These are phyloP conservation scores for Beauveria rudraprayagi DNA, from an alignment of 2,329 filamentous ascomycete genomes.

Conservation along the genomic window DNA sequence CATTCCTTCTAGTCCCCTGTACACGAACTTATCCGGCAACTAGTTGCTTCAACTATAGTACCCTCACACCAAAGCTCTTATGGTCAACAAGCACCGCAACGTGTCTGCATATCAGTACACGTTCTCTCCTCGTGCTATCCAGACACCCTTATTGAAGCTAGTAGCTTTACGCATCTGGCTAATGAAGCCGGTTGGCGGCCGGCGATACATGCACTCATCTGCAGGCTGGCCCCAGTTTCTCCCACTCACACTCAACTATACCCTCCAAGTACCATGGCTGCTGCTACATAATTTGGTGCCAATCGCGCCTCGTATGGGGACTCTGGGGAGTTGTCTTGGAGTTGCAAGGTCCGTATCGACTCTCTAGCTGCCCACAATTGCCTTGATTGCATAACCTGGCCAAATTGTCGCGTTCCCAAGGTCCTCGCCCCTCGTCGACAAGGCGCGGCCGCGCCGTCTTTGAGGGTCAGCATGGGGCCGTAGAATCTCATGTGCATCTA, in stretches of 20 bases:
- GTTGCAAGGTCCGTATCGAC: not conserved
- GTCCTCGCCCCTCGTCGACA: constrained; percentile 9
- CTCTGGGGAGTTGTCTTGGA: constrained; percentile 1
- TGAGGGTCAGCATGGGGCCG: constrained; percentile 8
- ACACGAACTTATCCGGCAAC: not conserved
- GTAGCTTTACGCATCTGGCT: constrained; percentile 7
- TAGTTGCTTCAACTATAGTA: not conserved
- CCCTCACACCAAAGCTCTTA: not conserved
- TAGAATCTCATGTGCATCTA: constrained; percentile 12
- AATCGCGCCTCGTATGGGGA: constrained; percentile 10
- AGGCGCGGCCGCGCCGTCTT: not conserved
- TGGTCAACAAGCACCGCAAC: not conserved
- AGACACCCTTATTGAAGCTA: not conserved
- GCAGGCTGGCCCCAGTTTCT: constrained; percentile 6
- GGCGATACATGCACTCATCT: constrained; percentile 8
- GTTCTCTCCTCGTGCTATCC: not conserved
- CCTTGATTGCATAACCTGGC: constrained; percentile 6
- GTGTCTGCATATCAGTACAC: not conserved
- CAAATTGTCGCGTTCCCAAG: constrained; percentile 5
- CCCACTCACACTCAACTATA: constrained; percentile 3
- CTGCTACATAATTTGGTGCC: constrained; percentile 5
- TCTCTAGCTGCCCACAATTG: not conserved
- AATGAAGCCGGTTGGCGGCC: constrained; percentile 9
- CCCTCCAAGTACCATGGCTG: constrained; percentile 5
- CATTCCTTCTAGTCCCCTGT: not conserved